These are phyloP conservation scores for Alternaria angustiovoidea DNA, from an alignment of 2,329 filamentous ascomycete species.

Conservation along the genomic window DNA sequence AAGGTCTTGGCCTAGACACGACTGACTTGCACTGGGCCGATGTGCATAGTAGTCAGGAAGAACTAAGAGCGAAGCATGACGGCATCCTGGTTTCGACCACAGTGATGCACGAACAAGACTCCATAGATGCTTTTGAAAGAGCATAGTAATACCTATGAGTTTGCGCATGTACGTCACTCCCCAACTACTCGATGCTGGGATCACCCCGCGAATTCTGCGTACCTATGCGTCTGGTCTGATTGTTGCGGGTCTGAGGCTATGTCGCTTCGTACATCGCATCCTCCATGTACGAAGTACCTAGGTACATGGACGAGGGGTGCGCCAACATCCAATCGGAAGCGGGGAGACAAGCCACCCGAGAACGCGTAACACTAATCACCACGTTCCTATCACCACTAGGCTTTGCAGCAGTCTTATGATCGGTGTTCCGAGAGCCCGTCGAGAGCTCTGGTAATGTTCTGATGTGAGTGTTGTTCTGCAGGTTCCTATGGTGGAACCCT, in stretches of 20 bases:
- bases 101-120: background rate
- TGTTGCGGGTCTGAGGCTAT: slow-evolving; percentile 4
- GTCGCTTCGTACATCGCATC: background rate
- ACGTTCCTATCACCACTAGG: background rate
- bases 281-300: background rate
- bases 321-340: background rate
- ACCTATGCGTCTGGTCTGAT: background rate
- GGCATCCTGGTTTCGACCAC: slow-evolving; percentile 12
- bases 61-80: slow-evolving; percentile 10
- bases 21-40: slow-evolving; percentile 8
- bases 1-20: background rate
- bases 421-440: background rate
- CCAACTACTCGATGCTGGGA: background rate
- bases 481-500: background rate
- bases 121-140: background rate
- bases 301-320: background rate
- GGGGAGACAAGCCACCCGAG: too few relatives aligned
- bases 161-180: background rate
- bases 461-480: background rate
- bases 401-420: background rate
- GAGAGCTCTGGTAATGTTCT: background rate
- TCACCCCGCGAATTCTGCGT: background rate
- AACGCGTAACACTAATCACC: too few relatives aligned
- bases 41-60: slow-evolving; percentile 18
- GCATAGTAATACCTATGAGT: background rate